A percentile compares a stretch with the other conserved stretches of the same genome.
phyloP scores from a whole-genome alignment of 768 basidiomycete genomes.

The Psilocybe sp. region DNA sequence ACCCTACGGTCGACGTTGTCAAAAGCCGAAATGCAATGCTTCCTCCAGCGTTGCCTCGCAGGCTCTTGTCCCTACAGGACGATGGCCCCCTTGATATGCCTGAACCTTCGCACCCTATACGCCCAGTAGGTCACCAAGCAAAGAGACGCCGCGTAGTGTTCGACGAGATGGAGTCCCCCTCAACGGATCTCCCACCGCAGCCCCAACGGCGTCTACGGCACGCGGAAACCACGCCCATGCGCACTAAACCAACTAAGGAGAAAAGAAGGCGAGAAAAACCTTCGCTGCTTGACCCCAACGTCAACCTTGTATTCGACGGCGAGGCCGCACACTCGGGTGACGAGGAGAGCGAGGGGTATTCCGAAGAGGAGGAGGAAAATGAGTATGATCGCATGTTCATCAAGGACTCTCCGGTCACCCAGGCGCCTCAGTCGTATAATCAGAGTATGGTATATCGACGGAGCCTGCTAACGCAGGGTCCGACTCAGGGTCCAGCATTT shows the following conservation, averaged over 20 bases:
- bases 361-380: constrained; percentile 56
- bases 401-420: constrained; percentile 61
- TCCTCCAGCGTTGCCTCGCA: constrained; percentile 23
- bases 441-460: constrained; percentile 68
- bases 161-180: constrained; percentile 31
- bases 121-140: constrained; percentile 13
- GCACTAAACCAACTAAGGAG: constrained; percentile 12
- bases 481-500: constrained; percentile 43
- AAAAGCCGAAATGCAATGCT: constrained; percentile 21
- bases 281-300: constrained; percentile 22
- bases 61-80: constrained; percentile 10
- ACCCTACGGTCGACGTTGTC: neutral
- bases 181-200: constrained; percentile 24
- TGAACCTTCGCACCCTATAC: constrained; percentile 28
- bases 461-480: constrained; percentile 71
- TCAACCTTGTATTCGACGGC: constrained; percentile 53
- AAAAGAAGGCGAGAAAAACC: constrained; percentile 21
- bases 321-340: constrained; percentile 82
- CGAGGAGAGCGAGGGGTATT: constrained; percentile 64
- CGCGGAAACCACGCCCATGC: constrained; percentile 26
- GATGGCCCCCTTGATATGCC: constrained; percentile 9
- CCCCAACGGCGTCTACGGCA: constrained; percentile 37
- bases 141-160: constrained; percentile 27
- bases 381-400: constrained; percentile 72
- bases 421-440: constrained; percentile 69